Conservation (phyloP, 2,329 filamentous ascomycete genomes). For the Fusarium sp. region DNA sequence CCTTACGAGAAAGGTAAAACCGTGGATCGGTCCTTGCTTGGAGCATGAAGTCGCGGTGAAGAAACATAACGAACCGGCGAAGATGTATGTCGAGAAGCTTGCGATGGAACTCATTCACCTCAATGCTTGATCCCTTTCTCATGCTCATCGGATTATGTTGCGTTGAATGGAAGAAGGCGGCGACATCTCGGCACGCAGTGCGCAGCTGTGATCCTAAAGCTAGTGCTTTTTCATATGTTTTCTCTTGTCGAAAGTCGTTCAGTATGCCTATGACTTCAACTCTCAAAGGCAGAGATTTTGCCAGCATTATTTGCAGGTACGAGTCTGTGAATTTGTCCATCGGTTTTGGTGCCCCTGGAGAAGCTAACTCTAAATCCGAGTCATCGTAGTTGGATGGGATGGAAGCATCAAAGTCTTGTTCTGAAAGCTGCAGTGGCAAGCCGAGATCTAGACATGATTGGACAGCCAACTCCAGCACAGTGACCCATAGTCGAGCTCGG, state of each 20-base stretch:
- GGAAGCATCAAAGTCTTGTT: conserved; percentile 29
- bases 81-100: conserved; percentile 38
- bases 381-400: conserved; percentile 38
- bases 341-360: not conserved
- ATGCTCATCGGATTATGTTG: not conserved
- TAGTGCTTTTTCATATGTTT: conserved; percentile 34
- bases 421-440: conserved; percentile 30
- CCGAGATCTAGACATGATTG: conserved; percentile 38
- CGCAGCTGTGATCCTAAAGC: conserved; percentile 32
- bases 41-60: conserved; percentile 42
- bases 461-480: conserved; percentile 34
- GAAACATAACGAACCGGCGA: conserved; percentile 39
- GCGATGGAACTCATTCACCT: conserved; percentile 33
- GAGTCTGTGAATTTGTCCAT: conserved; percentile 31
- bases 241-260: conserved; percentile 34
- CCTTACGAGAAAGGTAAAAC: conserved; percentile 40
- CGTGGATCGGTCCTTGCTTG: conserved; percentile 31
- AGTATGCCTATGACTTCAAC: conserved; percentile 32
- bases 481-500: conserved; percentile 36
- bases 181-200: conserved; percentile 33
- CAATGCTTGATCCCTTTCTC: conserved; percentile 3
- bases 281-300: conserved; percentile 33
- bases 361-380: conserved; percentile 23
- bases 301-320: conserved; percentile 32
- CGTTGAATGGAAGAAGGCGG: conserved; percentile 31